Evolutionary conservation across 1,284 basidiomycete species (phyloP), one percentile per base, ranked within the genome.

Genomic region (Puccinia horiana): DNA sequence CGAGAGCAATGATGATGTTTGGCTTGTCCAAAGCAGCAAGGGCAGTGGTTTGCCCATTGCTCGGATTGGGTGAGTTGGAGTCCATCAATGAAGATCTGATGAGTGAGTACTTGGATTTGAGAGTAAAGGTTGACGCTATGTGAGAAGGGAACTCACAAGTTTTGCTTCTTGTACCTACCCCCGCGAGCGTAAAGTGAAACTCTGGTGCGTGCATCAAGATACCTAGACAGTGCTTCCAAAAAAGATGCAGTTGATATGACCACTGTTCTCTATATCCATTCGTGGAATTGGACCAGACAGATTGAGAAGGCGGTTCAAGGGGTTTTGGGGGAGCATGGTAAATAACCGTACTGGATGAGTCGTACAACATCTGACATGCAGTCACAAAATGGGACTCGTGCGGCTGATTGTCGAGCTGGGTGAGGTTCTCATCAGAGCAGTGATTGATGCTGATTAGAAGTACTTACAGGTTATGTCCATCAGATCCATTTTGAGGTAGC

Each of bases 291-390:
- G 6, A 76, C 4, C 14, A 76, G 32, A 9, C 20, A 26, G 1
- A 76, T 61, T 20, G 74, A 76, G 54, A 61, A 76, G 2, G 52
- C 40, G 5, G 74, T 76, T 8, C 74, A 20, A 56, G 74, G 74
- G 9, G 4, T n/a, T 9, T 29, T 20, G 20, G 74, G 74, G 37
- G 74, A 76, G 47, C 49, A n/a, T 23, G 74, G 6, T 0, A 76
- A 32, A n/a, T 76, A 76, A 6, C 74, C 74, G 14, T 35, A 40
- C 6, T 32, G n/a, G 12, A 76, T n/a, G 5, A 76, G 74, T 37
- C 35, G 26, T 11, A 76, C 54, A 61, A 54, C n/a, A n/a, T 61
- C 56, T 5, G 35, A 23, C n/a, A 63, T 76, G 23, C 75, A 76
- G 2, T 2, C 0, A 42, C 75, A 76, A 26, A 76, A 76, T 0